Conservation (phyloP, 2,329 filamentous ascomycete species). For the Calonectria fujianensis region DNA sequence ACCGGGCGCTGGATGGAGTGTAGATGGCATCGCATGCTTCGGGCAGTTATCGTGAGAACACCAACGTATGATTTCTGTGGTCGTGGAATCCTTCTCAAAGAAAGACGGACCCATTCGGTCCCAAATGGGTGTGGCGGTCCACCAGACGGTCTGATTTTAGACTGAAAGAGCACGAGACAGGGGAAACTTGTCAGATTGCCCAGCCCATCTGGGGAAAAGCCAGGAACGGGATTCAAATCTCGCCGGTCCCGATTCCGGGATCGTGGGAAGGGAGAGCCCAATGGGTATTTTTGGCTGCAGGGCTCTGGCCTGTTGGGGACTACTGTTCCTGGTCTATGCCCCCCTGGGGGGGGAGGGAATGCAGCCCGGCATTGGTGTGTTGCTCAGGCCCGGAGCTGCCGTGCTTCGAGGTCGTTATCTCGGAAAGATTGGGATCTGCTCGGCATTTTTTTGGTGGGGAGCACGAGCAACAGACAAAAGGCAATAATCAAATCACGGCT, state of each 20-base stretch:
- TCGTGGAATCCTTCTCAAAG: conserved; percentile 5
- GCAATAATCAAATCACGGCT: background rate
- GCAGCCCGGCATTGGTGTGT: background rate
- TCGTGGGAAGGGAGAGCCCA: conserved; percentile 3
- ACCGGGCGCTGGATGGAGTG: background rate
- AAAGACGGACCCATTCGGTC: background rate
- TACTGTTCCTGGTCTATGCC: background rate
- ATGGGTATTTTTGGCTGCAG: conserved; percentile 3
- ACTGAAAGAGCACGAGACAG: background rate
- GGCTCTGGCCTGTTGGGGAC: background rate
- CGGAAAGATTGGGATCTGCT: conserved; percentile 24
- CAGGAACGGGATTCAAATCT: conserved; percentile 14
- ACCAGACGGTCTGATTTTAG: conserved; percentile 3
- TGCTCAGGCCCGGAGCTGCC: conserved; percentile 9
- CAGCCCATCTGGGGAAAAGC: conserved; percentile 4
- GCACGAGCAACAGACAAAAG: background rate
- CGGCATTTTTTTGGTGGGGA: conserved; percentile 22
- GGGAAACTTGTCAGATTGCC: conserved; percentile 8
- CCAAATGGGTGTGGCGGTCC: conserved; percentile 1
- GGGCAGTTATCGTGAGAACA: background rate
- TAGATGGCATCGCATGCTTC: background rate
- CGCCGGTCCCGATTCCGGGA: conserved; percentile 11
- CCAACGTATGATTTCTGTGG: background rate
- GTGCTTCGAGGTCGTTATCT: conserved; percentile 3
- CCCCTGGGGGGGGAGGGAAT: background rate